These are phyloP conservation scores for Apophysomyces variabilis DNA, from an alignment of 371 early-diverging fungal species.

Conservation along the genomic window DNA sequence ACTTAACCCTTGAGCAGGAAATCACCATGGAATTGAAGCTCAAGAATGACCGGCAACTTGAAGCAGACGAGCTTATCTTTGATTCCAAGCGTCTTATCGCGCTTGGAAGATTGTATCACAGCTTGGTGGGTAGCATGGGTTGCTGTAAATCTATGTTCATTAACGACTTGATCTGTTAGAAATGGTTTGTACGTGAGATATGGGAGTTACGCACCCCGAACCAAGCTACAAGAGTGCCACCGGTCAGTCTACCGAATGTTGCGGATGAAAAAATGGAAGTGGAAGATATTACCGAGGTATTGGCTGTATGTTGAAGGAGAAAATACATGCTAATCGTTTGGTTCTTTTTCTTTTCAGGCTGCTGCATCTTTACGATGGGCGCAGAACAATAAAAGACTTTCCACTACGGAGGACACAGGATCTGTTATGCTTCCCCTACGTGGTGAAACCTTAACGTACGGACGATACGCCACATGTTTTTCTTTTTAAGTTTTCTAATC, in stretches of 20 bases:
- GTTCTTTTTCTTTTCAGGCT: neutral
- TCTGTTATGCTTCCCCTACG: constrained; percentile 35
- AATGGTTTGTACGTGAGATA: constrained; percentile 78
- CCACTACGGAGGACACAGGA: constrained; percentile 11
- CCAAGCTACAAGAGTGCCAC: constrained; percentile 10
- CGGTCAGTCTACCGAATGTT: constrained; percentile 26
- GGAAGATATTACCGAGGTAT: neutral
- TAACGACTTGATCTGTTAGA: constrained; percentile 33
- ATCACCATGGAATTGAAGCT: constrained; percentile 75
- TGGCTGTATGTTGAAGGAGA: neutral
- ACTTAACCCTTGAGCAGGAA: constrained; percentile 57
- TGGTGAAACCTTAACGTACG: constrained; percentile 48
- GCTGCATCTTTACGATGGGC: constrained; percentile 25
- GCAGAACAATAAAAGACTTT: constrained; percentile 8
- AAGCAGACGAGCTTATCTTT: constrained; percentile 81
- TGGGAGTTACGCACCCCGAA: constrained; percentile 57
- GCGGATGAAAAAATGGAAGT: constrained; percentile 11
- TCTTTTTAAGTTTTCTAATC: neutral
- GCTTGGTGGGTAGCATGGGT: constrained; percentile 60
- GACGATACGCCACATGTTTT: neutral
- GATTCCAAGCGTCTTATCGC: constrained; percentile 77
- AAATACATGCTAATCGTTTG: neutral
- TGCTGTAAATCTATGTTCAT: constrained; percentile 17
- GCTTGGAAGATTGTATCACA: constrained; percentile 81
- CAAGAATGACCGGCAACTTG: constrained; percentile 81